phyloP scores from a whole-genome alignment of 1,139 yeast species.

The Yamadazyma spencermartinsiae region DNA sequence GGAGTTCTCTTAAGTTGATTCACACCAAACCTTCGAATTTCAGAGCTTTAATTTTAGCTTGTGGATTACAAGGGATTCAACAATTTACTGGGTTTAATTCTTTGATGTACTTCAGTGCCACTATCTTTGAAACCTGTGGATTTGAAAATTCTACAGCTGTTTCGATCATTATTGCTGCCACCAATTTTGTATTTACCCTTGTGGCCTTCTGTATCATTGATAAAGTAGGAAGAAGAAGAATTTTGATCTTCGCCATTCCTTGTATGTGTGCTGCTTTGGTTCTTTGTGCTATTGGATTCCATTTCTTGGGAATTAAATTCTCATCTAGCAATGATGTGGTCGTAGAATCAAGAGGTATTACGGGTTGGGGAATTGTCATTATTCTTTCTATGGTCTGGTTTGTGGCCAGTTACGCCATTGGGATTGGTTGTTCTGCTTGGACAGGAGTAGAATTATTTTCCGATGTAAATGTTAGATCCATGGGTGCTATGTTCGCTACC shows the following conservation, averaged over 20 bases:
- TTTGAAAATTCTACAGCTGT: slow-evolving; percentile 86
- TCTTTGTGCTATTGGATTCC: slow-evolving; percentile 86
- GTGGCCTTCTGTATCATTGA: slow-evolving; percentile 85
- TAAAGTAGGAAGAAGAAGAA: slow-evolving; percentile 78
- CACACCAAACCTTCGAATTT: slow-evolving; percentile 79
- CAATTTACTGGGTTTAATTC: slow-evolving; percentile 96
- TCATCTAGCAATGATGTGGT: slow-evolving; percentile 46
- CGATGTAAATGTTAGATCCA: slow-evolving; percentile 82
- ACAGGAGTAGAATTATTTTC: slow-evolving; percentile 95
- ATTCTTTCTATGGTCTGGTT: slow-evolving; percentile 81
- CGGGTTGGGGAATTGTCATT: slow-evolving; percentile 85
- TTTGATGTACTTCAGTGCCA: slow-evolving; percentile 88
- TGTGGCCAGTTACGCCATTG: slow-evolving; percentile 89
- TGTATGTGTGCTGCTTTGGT: slow-evolving; percentile 78
- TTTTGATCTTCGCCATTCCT: slow-evolving; percentile 72
- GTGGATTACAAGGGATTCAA: slow-evolving; percentile 93
- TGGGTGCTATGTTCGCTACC: slow-evolving; percentile 91
- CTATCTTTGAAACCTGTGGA: slow-evolving; percentile 87
- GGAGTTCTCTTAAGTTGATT: slow-evolving; percentile 66
- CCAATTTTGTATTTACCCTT: slow-evolving; percentile 83
- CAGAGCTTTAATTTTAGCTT: slow-evolving; percentile 83
- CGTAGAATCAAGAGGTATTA: slow-evolving; percentile 46
- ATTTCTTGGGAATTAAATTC: slow-evolving; percentile 66
- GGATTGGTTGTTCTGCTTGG: slow-evolving; percentile 98
- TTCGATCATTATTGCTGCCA: slow-evolving; percentile 89